phyloP scores from a whole-genome alignment of 2,329 filamentous ascomycete species.

The Boeremia exigua region DNA sequence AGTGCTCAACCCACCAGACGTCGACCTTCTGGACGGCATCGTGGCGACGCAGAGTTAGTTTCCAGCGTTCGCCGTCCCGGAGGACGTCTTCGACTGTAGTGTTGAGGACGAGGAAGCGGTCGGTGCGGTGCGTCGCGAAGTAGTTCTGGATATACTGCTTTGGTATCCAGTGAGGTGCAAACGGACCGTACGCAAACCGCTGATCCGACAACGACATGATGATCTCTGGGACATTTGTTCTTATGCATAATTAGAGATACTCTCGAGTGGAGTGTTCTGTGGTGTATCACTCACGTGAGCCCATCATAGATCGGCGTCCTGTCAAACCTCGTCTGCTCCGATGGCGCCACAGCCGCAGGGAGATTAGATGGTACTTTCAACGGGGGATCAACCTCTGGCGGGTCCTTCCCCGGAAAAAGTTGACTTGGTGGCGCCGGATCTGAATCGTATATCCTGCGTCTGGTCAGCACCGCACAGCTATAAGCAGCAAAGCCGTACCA shows the following conservation, averaged over 20 bases:
- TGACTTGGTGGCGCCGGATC: slow-evolving; percentile 46
- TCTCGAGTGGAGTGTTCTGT: neutral
- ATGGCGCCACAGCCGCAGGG: slow-evolving; percentile 38
- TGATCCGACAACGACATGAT: slow-evolving; percentile 64
- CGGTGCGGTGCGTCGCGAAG: slow-evolving; percentile 58
- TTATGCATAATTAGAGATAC: slow-evolving; percentile 22
- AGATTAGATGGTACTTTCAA: slow-evolving; percentile 28
- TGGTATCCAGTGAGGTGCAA: slow-evolving; percentile 62
- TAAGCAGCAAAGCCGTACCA: slow-evolving; percentile 27
- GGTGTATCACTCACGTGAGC: slow-evolving; percentile 54
- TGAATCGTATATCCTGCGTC: slow-evolving; percentile 59
- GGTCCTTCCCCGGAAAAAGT: slow-evolving; percentile 53
- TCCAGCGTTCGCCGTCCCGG: slow-evolving; percentile 50
- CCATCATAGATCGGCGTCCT: slow-evolving; percentile 60
- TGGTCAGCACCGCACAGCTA: neutral
- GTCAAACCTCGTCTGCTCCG: slow-evolving; percentile 53
- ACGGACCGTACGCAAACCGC: slow-evolving; percentile 62
- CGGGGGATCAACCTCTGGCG: slow-evolving; percentile 55
- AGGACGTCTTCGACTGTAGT: slow-evolving; percentile 61
- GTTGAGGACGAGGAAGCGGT: slow-evolving; percentile 55
- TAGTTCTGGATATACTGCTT: slow-evolving; percentile 59
- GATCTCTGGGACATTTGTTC: slow-evolving; percentile 64
- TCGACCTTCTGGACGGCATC: slow-evolving; percentile 55
- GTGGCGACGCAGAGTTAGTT: slow-evolving; percentile 56
- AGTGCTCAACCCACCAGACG: slow-evolving; percentile 61